Base-by-base conservation (phyloP, 257 asterid species). In the Salvia rosmarinus region DNA sequence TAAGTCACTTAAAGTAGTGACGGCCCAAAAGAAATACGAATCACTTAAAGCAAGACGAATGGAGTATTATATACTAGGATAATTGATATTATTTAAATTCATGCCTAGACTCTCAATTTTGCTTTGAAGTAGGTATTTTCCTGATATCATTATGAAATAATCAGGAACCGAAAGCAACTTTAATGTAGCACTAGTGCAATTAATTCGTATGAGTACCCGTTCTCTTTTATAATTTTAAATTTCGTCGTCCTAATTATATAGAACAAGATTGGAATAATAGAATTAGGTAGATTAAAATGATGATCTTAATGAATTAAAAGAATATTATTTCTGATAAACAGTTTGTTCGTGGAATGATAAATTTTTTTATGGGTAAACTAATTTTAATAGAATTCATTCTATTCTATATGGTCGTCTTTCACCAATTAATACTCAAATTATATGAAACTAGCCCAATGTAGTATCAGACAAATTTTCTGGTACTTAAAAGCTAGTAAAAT, bases 41-140 rank as follows among this genome's bases (percentile, higher is more conserved):
- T n/a, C n/a, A n/a, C n/a, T n/a, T n/a, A n/a, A n/a, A n/a, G n/a
- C n/a, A n/a, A n/a, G n/a, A n/a, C n/a, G n/a, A n/a, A n/a, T n/a
- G n/a, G n/a, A n/a, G n/a, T n/a, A n/a, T 7, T 34, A 20, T 42
- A 11, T 54, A 19, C 14, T 12, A 63, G 5, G 14, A 21, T 50
- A 39, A 4, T 30, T 61, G 32, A 35, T 28, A 42, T 44, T 58
- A 28, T 28, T 21, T 35, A 60, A 30, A 0, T 3, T 49, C 7
- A 39, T 21, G 71, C 59, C 40, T 69, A 69, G 68, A 70, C 75
- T 50, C 60, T 37, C 1, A 10, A 10, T 54, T 52, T 46, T 55
- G 54, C 47, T 57, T 46, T 71, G 66, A 71, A 50, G 73, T 65
- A 71, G 73, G 81, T 77, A 32, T 14, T 63, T 54, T 34, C 12